Conservation (phyloP, 2,329 filamentous ascomycete genomes). For the Sporothrix brasiliensis region DNA sequence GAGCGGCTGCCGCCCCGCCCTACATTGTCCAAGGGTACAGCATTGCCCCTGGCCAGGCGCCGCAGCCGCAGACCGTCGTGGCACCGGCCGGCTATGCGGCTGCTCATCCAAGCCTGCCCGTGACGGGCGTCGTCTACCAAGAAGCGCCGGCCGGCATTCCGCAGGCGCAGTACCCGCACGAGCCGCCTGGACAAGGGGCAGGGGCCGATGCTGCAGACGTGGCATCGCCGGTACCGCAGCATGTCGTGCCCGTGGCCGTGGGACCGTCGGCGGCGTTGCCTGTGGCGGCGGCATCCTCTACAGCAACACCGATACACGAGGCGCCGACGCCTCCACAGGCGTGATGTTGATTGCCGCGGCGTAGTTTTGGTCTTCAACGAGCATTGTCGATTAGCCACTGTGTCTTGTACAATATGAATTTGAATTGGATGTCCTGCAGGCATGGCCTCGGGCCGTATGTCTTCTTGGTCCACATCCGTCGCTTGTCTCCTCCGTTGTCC, state of each 20-base stretch:
- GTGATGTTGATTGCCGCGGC: neutral
- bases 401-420: neutral
- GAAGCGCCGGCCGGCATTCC: conserved; percentile 26
- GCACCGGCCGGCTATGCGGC: conserved; percentile 21
- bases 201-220: neutral
- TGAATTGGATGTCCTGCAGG: neutral
- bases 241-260: neutral
- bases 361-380: neutral
- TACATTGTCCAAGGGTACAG: conserved; percentile 26
- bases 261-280: neutral
- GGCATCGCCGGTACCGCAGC: neutral
- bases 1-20: neutral
- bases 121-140: conserved; percentile 30
- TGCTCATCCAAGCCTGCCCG: conserved; percentile 19
- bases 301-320: neutral
- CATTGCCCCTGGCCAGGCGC: conserved; percentile 23
- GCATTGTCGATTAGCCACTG: neutral
- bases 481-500: too few relatives aligned
- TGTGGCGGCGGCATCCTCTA: neutral
- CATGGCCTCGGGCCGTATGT: neutral
- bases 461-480: too few relatives aligned
- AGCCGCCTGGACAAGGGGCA: neutral
- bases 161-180: conserved; percentile 24
- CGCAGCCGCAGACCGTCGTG: conserved; percentile 2
- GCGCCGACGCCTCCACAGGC: neutral